phyloP scores from a whole-genome alignment of 148 eudicot species.

The Vaccinium vitisidaea region DNA sequence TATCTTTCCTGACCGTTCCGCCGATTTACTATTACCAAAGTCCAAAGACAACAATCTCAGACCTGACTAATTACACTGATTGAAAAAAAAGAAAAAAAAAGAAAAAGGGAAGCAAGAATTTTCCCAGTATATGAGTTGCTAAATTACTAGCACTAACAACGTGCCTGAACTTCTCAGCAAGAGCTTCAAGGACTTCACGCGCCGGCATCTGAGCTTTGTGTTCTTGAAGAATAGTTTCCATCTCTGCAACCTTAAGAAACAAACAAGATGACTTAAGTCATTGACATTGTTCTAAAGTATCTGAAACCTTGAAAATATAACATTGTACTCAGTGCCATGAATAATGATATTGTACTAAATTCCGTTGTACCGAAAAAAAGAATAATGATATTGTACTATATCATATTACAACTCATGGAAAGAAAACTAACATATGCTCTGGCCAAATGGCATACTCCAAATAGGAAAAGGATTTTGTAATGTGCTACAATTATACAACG shows the following conservation, averaged over 20 bases:
- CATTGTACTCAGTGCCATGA: neutral
- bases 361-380: no score
- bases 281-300: neutral
- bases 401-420: neutral
- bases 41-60: conserved; percentile 7
- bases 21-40: conserved; percentile 43
- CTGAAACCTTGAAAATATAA: neutral
- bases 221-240: conserved; percentile 78
- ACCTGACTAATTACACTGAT: neutral
- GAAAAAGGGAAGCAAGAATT: neutral
- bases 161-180: conserved; percentile 88
- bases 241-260: conserved; percentile 65
- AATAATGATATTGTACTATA: neutral
- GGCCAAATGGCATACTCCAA: neutral
- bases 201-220: conserved; percentile 60
- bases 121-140: conserved; percentile 2
- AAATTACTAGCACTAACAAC: conserved; percentile 7
- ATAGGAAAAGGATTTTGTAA: neutral
- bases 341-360: neutral
- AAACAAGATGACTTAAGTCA: neutral
- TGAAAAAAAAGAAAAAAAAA: neutral
- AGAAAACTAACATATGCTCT: conserved; percentile 10
- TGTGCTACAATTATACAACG: neutral
- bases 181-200: conserved; percentile 67
- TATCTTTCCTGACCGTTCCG: conserved; percentile 66